These are phyloP conservation scores for Cryptococcus hybrid DNA, from an alignment of 1,284 basidiomycete species.

Conservation along the genomic window DNA sequence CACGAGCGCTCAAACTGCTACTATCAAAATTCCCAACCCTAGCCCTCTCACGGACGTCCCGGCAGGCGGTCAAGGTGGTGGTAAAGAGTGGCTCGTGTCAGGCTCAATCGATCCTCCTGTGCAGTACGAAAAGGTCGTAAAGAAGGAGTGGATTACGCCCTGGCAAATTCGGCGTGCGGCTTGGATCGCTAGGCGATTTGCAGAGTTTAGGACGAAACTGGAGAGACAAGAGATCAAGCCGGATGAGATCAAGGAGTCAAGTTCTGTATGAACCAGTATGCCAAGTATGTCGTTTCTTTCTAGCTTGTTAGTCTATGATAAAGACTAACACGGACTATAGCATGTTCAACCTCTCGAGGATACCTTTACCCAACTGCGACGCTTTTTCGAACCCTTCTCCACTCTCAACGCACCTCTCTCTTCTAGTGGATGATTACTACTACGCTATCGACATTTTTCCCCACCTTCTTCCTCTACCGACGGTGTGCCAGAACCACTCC, in stretches of 20 bases:
- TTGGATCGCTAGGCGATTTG: conserved; percentile 72
- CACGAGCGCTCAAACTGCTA: neutral
- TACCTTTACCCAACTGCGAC: conserved; percentile 67
- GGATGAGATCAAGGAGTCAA: conserved; percentile 54
- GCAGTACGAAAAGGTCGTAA: conserved; percentile 37
- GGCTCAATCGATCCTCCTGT: conserved; percentile 37
- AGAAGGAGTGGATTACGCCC: conserved; percentile 59
- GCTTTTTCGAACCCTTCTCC: conserved; percentile 57
- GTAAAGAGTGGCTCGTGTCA: conserved; percentile 54
- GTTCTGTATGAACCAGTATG: conserved; percentile 60
- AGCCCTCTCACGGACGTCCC: conserved; percentile 21
- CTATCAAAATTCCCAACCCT: conserved; percentile 14
- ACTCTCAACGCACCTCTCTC: conserved; percentile 62
- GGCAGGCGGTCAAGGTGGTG: conserved; percentile 33
- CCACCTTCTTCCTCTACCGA: conserved; percentile 44
- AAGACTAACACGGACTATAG: conserved; percentile 34
- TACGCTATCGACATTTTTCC: conserved; percentile 70
- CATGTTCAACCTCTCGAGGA: conserved; percentile 73
- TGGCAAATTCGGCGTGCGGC: conserved; percentile 87
- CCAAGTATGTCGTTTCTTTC: conserved; percentile 46
- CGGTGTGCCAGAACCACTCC: conserved; percentile 40
- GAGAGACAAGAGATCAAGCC: conserved; percentile 54
- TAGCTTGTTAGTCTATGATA: conserved; percentile 4
- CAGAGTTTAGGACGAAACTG: conserved; percentile 75
- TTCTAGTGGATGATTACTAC: conserved; percentile 77